Evolutionary conservation across 495 filamentous ascomycete genomes (phyloP), one percentile per base, ranked within the genome.

Genomic region (Podospora bellae-mahoneyi): DNA sequence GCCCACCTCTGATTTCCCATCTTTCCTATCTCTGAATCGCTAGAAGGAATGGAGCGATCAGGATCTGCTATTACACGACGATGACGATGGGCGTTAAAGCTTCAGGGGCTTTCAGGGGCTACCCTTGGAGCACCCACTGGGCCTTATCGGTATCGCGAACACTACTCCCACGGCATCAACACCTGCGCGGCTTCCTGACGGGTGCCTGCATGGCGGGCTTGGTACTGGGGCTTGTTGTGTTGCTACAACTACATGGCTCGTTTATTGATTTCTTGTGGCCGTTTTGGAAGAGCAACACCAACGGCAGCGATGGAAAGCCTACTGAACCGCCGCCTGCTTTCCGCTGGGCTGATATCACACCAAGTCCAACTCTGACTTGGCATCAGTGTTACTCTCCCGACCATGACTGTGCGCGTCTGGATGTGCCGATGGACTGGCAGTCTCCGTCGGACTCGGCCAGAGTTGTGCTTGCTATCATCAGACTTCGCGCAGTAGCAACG

Each of bases 401-500:
- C 4, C 76, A 76, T 53, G 79, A 83, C 64, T 83, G 80, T 67
- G 80, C 81, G 4, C 76, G 78, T 5, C 72, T 83, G 13, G 77
- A 77, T 63, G 73, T 79, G 63, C 84, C 83, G 0, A 79, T 86
- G 65, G 83, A 85, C 73, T 86, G 82, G 81, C 78, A 76, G 0
- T 64, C 78, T 48, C 78, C 81, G 3, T 77, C 78, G 0, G 74
- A 80, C 20, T 57, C 73, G 2, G 66, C 73, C 13, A 75, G 76
- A 23, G 83, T 80, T 16, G 66, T 76, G 3, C 68, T 86, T 3
- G 84, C 82, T 10, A 64, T 85, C 13, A 78, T 81, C 15, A 78
- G 82, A 27, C 77, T 82, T n/a, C 80, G 78, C 55, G 82, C 84
- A 5, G 82, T 83, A 5, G 72, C 76, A 4, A 73, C 63, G 3